Conservation (phyloP, 2,329 filamentous ascomycete genomes). For the Penicillium sp. region DNA sequence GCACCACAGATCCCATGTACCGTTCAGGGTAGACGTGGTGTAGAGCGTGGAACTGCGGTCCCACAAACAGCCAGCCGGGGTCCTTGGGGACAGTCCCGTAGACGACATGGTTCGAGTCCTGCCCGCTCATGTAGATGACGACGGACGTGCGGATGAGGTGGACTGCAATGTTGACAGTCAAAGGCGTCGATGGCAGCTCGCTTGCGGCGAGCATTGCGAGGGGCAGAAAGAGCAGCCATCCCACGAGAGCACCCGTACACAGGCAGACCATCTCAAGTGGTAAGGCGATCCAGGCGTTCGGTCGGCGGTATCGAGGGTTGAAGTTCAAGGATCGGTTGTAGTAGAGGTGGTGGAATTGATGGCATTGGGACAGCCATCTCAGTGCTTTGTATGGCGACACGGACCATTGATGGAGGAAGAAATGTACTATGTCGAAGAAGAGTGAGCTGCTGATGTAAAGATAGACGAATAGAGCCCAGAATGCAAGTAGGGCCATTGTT, state of each 20-base stretch:
- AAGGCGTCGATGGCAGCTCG: neutral
- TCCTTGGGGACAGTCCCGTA: conserved; percentile 25
- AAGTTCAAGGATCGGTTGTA: conserved; percentile 25
- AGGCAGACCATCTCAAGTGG: conserved; percentile 23
- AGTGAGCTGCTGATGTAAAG: conserved; percentile 23
- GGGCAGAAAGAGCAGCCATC: conserved; percentile 13
- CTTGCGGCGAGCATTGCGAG: neutral
- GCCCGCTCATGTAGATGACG: conserved; percentile 21
- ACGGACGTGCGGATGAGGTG: conserved; percentile 11
- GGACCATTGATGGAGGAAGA: conserved; percentile 23
- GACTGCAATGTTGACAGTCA: neutral
- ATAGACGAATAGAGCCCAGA: conserved; percentile 14
- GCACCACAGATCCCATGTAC: conserved; percentile 26
- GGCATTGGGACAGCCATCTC: conserved; percentile 21
- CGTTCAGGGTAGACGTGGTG: conserved; percentile 26
- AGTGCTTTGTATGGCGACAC: conserved; percentile 21
- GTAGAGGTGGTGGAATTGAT: conserved; percentile 29
- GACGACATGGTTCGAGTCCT: conserved; percentile 25
- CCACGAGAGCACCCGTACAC: conserved; percentile 16
- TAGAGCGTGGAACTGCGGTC: conserved; percentile 25
- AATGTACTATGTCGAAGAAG: conserved; percentile 27
- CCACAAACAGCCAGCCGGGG: conserved; percentile 23
- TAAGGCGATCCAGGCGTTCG: conserved; percentile 24
- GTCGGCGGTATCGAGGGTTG: conserved; percentile 19
- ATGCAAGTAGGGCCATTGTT: conserved; percentile 10